Percentiles rank a stretch among this genome's conserved stretches.
Conservation (phyloP, 768 basidiomycete species). For the Leccinum truebloodii region DNA sequence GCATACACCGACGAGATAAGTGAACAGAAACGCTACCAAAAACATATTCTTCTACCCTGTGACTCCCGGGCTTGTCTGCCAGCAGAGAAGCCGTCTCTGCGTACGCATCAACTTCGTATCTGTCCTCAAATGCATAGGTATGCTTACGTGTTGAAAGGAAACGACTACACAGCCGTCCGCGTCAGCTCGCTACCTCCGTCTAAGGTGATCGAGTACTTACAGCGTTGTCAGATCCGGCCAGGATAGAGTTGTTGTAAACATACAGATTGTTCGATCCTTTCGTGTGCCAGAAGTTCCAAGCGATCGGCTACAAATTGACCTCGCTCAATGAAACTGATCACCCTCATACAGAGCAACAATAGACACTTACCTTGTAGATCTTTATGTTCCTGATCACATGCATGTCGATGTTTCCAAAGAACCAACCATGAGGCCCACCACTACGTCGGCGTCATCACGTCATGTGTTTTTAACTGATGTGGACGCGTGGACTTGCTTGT, state of each 20-base stretch:
- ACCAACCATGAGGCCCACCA: constrained; percentile 18
- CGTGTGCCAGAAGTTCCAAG: constrained; percentile 54
- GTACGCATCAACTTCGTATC: neutral
- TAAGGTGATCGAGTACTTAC: constrained; percentile 3
- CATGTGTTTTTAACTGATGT: neutral
- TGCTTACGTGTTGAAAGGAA: constrained; percentile 3
- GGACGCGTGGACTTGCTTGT: constrained; percentile 33
- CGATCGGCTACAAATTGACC: constrained; percentile 45
- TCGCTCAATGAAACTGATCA: neutral
- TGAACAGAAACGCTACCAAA: neutral
- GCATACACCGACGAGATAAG: neutral
- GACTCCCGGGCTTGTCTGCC: neutral
- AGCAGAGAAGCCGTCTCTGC: neutral
- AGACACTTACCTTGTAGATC: constrained; percentile 45
- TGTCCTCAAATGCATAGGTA: neutral
- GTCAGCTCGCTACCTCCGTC: neutral
- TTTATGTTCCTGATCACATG: constrained; percentile 62
- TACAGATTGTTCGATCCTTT: constrained; percentile 51
- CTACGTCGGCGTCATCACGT: constrained; percentile 26
- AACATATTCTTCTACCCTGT: neutral
- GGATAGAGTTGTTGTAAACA: constrained; percentile 54
- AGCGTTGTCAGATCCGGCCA: constrained; percentile 48
- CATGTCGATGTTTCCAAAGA: constrained; percentile 44
- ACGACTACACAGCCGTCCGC: neutral
- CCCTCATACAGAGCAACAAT: neutral